A percentile compares a stretch with the other conserved stretches of the same genome.
phyloP scores from a whole-genome alignment of 148 eudicot species.

The Camellia lanceoleosa region DNA sequence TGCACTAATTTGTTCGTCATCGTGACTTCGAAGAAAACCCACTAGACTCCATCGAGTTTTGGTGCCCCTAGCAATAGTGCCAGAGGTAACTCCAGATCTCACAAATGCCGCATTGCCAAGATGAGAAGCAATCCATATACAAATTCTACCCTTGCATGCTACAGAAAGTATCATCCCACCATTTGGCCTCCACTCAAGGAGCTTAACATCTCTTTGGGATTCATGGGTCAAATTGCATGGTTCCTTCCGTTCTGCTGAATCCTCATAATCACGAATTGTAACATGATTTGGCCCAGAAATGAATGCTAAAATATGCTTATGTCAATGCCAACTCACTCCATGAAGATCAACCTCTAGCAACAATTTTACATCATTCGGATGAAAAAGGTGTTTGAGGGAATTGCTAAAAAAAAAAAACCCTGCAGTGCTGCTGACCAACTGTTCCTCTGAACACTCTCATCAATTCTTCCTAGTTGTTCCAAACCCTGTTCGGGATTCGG shows the following conservation, averaged over 20 bases:
- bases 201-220: conserved; percentile 68
- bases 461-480: conserved; percentile 24
- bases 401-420: conserved; percentile 22
- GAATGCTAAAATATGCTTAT: no score
- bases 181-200: conserved; percentile 34
- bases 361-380: conserved; percentile 40
- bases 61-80: no score
- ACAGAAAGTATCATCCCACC: no score
- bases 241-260: conserved; percentile 77
- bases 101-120: no score
- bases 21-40: no score
- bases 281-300: conserved; percentile 42
- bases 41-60: no score
- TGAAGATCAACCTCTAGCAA: no score
- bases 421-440: conserved; percentile 33
- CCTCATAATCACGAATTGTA: conserved; percentile 77
- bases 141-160: no score
- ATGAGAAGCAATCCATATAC: no score
- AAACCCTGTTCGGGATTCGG: conserved; percentile 19
- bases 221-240: conserved; percentile 72
- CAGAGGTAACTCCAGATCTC: no score
- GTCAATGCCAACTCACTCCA: no score
- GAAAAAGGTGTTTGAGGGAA: conserved; percentile 51
- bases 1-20: no score
- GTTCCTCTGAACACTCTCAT: conserved; percentile 22